Base-by-base conservation (phyloP, 1,139 yeast species). In the Diutina siamensis region DNA sequence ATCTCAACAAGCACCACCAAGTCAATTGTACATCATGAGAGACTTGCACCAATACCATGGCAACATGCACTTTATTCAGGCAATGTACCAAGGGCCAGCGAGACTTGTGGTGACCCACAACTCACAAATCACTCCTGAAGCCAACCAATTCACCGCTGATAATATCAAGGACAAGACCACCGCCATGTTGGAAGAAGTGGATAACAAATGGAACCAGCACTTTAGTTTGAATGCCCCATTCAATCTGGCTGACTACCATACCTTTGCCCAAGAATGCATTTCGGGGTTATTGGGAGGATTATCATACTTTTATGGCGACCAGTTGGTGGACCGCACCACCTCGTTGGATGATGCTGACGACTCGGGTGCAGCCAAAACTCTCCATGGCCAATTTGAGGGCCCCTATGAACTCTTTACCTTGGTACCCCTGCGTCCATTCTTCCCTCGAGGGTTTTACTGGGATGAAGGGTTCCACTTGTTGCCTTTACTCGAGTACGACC, bases 381-480 rank as follows among this genome's bases (percentile, higher is more conserved):
- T 83, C 20, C 58, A 52, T 13, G 83, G 88, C 0, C 51, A 58
- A 21, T 58, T 63, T 3, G 92, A 83, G 56, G 87, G 86, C 0
- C 88, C 89, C 1, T 61, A 67, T 52, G 86, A 82, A 52, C 63
- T 94, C 35, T 85, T 88, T 55, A 77, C 94, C 0, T 70, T 87
- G 40, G 94, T 88, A 28, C 98, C 98, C 1, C 86, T 96, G 44
- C 72, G 98, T 48, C 88, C 96, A 0, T 86, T 86, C 56, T 92
- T 92, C 63, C 97, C 98, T 8, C 73, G 98, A 51, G 99, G 99
- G 0, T 92, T 92, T 57, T 86, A 86, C 57, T 92, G 99, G 99
- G 99, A 94, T 62, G 98, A 94, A 64, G 99, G 99, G 0, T 92
- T 92, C 63, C 96, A 92, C 60, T 68, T 92, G 51, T 68, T 89